Base-by-base conservation (phyloP, 129 eudicot species). In the Pittosporum tobira region DNA sequence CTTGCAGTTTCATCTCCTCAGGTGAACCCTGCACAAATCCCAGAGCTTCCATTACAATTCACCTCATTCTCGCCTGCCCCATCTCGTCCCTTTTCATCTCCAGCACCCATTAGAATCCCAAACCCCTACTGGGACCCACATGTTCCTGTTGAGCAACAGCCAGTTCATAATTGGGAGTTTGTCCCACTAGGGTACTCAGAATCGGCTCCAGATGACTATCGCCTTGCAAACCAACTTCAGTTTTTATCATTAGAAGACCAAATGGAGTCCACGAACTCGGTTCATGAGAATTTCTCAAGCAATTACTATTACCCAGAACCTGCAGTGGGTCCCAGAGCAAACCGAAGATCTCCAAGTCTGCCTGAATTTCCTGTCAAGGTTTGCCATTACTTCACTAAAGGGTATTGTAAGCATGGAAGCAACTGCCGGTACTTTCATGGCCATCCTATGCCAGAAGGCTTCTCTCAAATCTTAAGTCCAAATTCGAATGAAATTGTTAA, bases 341-440 rank as follows among this genome's bases (percentile, higher is more conserved):
- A 49, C 68, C 68, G 85, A 50, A 75, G 81, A 69, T 79, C 81
- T 5, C 81, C 85, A 30, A 81, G 78, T 56, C 50, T 81, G 48
- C 77, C 80, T n/a, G 80, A 81, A n/a, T 81, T 81, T 51, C 84
- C 81, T 0, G 67, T 78, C 18, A 82, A 82, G 73, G 68, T 77
- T 37, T 82, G 84, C 57, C 84, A 71, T 64, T 82, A 77, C 73
- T 77, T 70, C 62, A 62, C 28, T 48, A 82, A 71, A 57, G 88
- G 88, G 15, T 82, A 63, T 47, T 82, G 88, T 74, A 82, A 75
- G 62, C 71, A 82, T 30, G 88, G 88, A 44, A 68, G 54, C 55
- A 77, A 71, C 63, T 82, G 81, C 56, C 73, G 79, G 63, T 82
- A 66, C 68, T 55, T 82, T 43, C 88, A 82, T 72, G 71, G 56